Base-by-base conservation (phyloP, 2,329 filamentous ascomycete genomes). In the Teratosphaeria destructans region DNA sequence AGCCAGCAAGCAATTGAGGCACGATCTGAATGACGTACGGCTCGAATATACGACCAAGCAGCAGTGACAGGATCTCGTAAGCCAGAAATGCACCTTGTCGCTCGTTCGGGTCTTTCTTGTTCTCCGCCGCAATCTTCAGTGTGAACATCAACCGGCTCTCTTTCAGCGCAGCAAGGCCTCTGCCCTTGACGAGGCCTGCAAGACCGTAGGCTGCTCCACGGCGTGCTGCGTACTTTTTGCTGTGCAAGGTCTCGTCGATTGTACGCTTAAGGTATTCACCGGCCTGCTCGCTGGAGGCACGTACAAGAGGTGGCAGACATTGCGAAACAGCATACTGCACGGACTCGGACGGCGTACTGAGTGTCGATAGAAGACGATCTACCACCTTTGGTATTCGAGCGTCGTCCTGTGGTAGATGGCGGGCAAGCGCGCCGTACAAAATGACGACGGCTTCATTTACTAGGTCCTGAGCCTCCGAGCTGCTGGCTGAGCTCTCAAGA, bases 401-500 rank as follows among this genome's bases (percentile, higher is more conserved):
- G 72, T 99, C 94, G n/a, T 91, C 90, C 7, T 85, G 76, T 65
- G 88, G 84, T 61, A 99, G 77, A 78, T 99, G 94, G 57, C 89
- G 85, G 52, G 92, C 94, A 43, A 99, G 78, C 57, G 95, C 93
- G 71, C 94, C 94, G 68, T 99, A 99, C 72, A 99, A 87, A 67
- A 99, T 94, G 66, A 99, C 92, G 57, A 99, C 92, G 19, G 95
- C 94, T 75, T 99, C 94, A 67, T 96, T 96, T 63, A 97, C 88
- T 61, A 90, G 84, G 73, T 99, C 95, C 19, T 89, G 86, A 58
- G 87, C 84, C 65, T 92, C 85, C 0, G 87, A 91, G 60, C 85
- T 87, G 71, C 88, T 89, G 72, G 94, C 90, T 2, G 91, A 88
- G 2, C 85, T 86, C 70, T 93, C 91, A n/a, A 99, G 79, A 0